Conservation (phyloP, 2,329 filamentous ascomycete species). For the Bipolaris zeicola region DNA sequence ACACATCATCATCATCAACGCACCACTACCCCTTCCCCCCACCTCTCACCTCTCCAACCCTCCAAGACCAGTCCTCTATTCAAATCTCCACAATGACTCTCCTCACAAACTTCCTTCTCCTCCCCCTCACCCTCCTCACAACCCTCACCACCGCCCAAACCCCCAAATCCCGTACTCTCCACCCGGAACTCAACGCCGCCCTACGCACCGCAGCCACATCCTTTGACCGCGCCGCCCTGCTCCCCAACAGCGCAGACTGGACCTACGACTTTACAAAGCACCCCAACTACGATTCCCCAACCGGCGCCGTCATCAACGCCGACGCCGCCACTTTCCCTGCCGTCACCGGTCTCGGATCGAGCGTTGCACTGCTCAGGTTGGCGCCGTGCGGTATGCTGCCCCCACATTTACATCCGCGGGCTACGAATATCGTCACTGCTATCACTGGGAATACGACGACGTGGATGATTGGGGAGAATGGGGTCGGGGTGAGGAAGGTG, state of each 20-base stretch:
- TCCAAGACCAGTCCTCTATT: background rate
- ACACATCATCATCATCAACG: background rate
- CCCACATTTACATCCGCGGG: conserved; percentile 58
- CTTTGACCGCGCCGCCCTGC: conserved; percentile 52
- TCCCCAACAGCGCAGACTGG: conserved; percentile 53
- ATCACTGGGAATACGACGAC: conserved; percentile 57
- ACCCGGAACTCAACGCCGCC: conserved; percentile 49
- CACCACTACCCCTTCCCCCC: background rate
- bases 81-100: background rate
- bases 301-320: conserved; percentile 59
- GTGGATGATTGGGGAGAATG: conserved; percentile 60
- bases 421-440: conserved; percentile 57
- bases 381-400: conserved; percentile 60
- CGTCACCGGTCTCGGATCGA: conserved; percentile 55
- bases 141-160: conserved; percentile 24
- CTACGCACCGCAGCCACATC: conserved; percentile 51
- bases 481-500: conserved; percentile 51
- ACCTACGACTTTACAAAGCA: conserved; percentile 57
- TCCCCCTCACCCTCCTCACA: conserved; percentile 19
- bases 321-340: conserved; percentile 60
- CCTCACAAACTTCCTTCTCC: background rate
- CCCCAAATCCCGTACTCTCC: conserved; percentile 49
- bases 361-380: conserved; percentile 53
- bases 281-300: conserved; percentile 51
- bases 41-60: background rate